Evolutionary conservation across 306 rosid species (phyloP).

Genomic region (Lathyrus aphaca): DNA sequence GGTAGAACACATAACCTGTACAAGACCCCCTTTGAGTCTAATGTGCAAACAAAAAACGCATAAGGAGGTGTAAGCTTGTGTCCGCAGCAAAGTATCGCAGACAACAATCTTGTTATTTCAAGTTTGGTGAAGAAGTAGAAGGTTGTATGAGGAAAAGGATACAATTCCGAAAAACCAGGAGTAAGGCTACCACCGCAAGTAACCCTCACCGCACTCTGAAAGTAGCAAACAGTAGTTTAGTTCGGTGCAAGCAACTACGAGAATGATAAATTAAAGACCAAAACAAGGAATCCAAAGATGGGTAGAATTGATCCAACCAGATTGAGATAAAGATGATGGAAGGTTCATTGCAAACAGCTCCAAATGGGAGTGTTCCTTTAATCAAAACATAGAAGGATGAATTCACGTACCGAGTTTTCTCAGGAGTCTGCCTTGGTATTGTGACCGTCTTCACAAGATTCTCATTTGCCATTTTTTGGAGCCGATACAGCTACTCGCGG

Average conservation of each 20-base stretch:
- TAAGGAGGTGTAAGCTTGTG: slow-evolving; percentile 90
- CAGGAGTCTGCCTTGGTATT: slow-evolving; percentile 35
- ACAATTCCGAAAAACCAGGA: slow-evolving; percentile 82
- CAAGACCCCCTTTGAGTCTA: too few relatives aligned
- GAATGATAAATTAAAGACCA: slow-evolving; percentile 35
- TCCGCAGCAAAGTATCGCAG: slow-evolving; percentile 77
- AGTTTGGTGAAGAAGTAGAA: slow-evolving; percentile 98
- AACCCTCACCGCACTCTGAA: slow-evolving; percentile 5
- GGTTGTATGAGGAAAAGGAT: slow-evolving; percentile 84
- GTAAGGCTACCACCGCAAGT: slow-evolving; percentile 96
- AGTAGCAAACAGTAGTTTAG: too few relatives aligned
- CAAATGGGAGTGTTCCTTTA: slow-evolving; percentile 43
- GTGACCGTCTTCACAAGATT: slow-evolving; percentile 43
- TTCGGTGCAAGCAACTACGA: slow-evolving; percentile 34
- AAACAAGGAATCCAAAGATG: slow-evolving; percentile 32
- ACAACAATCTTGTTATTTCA: slow-evolving; percentile 84
- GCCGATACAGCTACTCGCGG: slow-evolving; percentile 31
- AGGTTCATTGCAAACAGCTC: slow-evolving; percentile 38
- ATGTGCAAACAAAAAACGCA: slow-evolving; percentile 91
- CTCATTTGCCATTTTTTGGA: slow-evolving; percentile 20
- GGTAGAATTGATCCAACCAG: slow-evolving; percentile 36
- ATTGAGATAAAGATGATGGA: slow-evolving; percentile 40
- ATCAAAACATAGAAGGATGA: slow-evolving; percentile 22
- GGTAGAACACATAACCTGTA: too few relatives aligned
- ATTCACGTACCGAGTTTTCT: slow-evolving; percentile 41